Evolutionary conservation across 1,284 basidiomycete genomes (phyloP).

Genomic region (Thelephora terrestris): DNA sequence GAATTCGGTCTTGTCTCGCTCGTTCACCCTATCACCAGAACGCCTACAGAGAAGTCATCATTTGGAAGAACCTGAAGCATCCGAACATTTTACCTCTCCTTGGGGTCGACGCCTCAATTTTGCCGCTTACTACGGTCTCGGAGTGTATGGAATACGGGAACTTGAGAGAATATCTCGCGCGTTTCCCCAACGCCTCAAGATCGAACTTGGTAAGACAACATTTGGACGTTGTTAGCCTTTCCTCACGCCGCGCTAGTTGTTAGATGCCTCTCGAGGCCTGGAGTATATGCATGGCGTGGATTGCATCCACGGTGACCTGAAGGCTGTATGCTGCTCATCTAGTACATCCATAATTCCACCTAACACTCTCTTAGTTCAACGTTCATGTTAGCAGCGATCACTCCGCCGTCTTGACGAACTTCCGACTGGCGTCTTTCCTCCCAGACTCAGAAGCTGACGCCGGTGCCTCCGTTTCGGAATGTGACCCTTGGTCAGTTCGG

Average conservation of each 20-base stretch:
- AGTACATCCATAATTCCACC: neutral
- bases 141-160: neutral
- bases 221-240: neutral
- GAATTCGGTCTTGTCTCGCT: no score
- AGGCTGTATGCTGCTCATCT: neutral
- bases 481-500: conserved; percentile 24
- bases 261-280: neutral
- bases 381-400: conserved; percentile 15
- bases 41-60: neutral
- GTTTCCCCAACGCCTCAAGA: neutral
- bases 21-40: conserved; percentile 12
- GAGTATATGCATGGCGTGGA: neutral
- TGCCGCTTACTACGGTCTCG: neutral
- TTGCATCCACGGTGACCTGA: neutral
- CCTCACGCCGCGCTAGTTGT: neutral
- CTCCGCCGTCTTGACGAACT: conserved; percentile 19
- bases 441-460: neutral
- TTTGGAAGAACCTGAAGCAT: neutral
- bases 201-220: neutral
- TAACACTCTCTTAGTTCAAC: conserved; percentile 12
- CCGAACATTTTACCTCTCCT: neutral
- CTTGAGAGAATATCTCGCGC: neutral
- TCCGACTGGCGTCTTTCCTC: conserved; percentile 14
- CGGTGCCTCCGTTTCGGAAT: neutral
- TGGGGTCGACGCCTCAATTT: neutral